Conservation (phyloP, 2,329 filamentous ascomycete species). For the Aspergillus novofumigatus region DNA sequence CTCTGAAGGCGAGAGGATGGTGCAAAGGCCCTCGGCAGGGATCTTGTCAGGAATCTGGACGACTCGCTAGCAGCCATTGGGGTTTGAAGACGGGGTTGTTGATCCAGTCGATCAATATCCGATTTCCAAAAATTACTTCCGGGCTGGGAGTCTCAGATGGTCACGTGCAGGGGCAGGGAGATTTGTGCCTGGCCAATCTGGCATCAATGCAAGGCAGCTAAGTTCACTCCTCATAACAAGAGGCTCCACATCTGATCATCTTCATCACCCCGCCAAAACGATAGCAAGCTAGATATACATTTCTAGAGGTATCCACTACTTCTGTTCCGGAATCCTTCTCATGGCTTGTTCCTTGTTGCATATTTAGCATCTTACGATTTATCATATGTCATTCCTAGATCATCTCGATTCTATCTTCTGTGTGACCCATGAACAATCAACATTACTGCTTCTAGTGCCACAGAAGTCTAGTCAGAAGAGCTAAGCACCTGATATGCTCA, state of each 20-base stretch:
- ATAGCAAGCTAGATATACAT: background rate
- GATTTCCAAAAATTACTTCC: conserved; percentile 31
- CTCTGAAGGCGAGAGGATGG: conserved; percentile 28
- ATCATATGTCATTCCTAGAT: background rate
- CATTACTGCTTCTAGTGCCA: background rate
- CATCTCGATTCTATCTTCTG: background rate
- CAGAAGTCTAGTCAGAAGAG: conserved; percentile 14
- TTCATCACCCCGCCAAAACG: background rate
- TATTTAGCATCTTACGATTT: background rate
- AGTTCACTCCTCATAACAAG: conserved; percentile 3
- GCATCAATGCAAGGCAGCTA: conserved; percentile 9
- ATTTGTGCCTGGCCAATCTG: conserved; percentile 4
- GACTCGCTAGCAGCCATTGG: conserved; percentile 40
- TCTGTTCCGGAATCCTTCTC: background rate
- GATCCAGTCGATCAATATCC: conserved; percentile 10
- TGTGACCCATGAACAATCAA: background rate
- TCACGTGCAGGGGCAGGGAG: conserved; percentile 11
- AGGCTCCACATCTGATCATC: conserved; percentile 16
- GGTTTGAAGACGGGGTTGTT: conserved; percentile 16
- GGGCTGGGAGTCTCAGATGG: conserved; percentile 11
- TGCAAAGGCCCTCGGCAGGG: conserved; percentile 32
- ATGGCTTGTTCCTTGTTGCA: background rate
- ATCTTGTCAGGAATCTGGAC: conserved; percentile 37
- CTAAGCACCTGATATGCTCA: conserved; percentile 21
- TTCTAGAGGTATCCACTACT: background rate